Evolutionary conservation across 768 basidiomycete genomes (phyloP).

Genomic region (Cyathus striatus): DNA sequence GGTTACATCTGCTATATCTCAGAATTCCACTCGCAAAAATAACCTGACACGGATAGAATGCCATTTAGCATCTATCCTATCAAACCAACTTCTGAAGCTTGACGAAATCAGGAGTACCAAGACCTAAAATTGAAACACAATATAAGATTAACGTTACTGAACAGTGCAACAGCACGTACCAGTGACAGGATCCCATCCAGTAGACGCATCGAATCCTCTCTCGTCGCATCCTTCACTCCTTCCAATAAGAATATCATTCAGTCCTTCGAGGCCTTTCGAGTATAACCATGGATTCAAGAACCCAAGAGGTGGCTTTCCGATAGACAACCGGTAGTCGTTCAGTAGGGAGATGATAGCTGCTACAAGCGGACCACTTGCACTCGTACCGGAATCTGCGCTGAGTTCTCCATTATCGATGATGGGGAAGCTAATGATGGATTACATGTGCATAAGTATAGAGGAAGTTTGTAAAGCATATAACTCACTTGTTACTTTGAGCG

Average conservation of each 20-base stretch:
- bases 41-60: too few species aligned
- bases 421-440: constrained; percentile 2
- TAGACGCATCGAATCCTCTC: constrained; percentile 29
- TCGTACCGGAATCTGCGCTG: constrained; percentile 32
- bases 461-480: too few species aligned
- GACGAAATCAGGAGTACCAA: constrained; percentile 3
- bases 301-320: constrained; percentile 26
- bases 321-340: constrained; percentile 33
- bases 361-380: constrained; percentile 37
- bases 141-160: background rate
- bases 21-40: too few species aligned
- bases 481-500: constrained; percentile 6
- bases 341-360: constrained; percentile 39
- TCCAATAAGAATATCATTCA: constrained; percentile 35
- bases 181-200: constrained; percentile 23
- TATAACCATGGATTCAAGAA: constrained; percentile 42
- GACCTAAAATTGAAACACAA: constrained; percentile 1
- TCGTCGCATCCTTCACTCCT: constrained; percentile 37
- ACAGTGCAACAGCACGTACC: constrained; percentile 5
- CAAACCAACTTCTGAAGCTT: background rate
- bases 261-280: constrained; percentile 4
- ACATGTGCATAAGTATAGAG: too few species aligned
- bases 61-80: too few species aligned
- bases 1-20: too few species aligned
- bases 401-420: constrained; percentile 23